Conservation (phyloP, 108 stramenopile species). For the Fistulifera pelliculosa region DNA sequence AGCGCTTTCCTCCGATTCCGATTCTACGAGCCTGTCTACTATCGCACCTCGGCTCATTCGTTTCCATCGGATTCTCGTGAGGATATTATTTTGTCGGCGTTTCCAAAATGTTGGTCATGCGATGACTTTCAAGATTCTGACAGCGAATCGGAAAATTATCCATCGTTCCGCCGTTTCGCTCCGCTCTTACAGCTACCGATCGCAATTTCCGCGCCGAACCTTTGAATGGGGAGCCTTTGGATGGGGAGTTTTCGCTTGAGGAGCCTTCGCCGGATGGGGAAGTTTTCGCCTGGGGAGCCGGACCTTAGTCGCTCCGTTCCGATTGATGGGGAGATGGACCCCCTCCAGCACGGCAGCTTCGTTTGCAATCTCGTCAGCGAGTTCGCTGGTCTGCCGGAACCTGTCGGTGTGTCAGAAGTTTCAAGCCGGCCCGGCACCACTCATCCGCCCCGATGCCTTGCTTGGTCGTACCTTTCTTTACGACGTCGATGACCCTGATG, state of each 20-base stretch:
- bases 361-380: too few relatives aligned
- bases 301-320: too few relatives aligned
- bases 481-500: too few relatives aligned
- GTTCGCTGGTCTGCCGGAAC: too few relatives aligned
- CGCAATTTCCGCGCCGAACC: background rate
- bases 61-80: slow-evolving; percentile 1
- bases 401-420: too few relatives aligned
- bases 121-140: slow-evolving; percentile 19
- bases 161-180: slow-evolving; percentile 14
- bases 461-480: background rate
- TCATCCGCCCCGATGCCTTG: background rate
- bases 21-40: slow-evolving; percentile 5
- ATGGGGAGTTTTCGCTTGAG: too few relatives aligned
- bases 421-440: background rate
- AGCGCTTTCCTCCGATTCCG: background rate
- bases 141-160: slow-evolving; percentile 7
- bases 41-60: background rate
- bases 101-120: slow-evolving; percentile 24
- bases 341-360: too few relatives aligned
- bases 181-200: background rate
- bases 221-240: too few relatives aligned
- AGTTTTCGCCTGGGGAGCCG: too few relatives aligned
- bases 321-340: too few relatives aligned
- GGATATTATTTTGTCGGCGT: slow-evolving; percentile 16
- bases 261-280: too few relatives aligned